Evolutionary conservation across 2,329 filamentous ascomycete genomes (phyloP), one percentile per base, ranked within the genome.

Genomic region (Emericellopsis cladophorae): DNA sequence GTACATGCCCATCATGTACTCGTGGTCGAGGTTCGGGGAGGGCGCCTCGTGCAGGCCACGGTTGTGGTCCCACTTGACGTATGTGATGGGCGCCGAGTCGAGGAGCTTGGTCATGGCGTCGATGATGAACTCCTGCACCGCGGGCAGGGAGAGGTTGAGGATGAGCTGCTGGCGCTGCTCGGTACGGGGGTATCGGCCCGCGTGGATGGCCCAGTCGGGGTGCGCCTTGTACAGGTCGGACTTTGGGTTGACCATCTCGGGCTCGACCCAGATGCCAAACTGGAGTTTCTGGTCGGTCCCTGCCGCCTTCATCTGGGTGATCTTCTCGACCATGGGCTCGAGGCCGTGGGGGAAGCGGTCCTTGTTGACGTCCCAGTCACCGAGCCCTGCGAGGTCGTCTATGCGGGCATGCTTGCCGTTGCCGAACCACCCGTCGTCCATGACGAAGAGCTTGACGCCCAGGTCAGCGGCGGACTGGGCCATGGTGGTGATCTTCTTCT

Each of bases 41-140:
- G 74, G 58, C 36, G 66, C 66, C 54, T 81, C 76, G 50, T 81
- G 74, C 36, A 80, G 76, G 1, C 68, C 76, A 5, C 78, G 63
- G 56, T 82, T 82, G 54, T 80, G 78, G 47, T 81, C 78, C 78
- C 77, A 81, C 48, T 82, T 82, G 45, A 82, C 67, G 45, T 81
- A 81, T 9, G 59, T 57, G 37, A 81, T 70, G 21, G 70, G 60
- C 0, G 68, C 66, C 2, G 61, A 68, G 36, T 70, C 61, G 15
- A 81, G 65, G 7, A 81, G 63, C 4, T 62, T 57, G 2, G 74
- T 66, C 4, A 82, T 61, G 0, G 67, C 64, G 0, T 62, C 54
- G 46, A 81, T 77, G 49, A 81, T 70, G 44, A 70, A 79, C 1
- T 80, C 67, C 46, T 81, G 78, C 0, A 81, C 77, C 44, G 79